These are phyloP conservation scores for Podila epigama DNA, from an alignment of 192 early-diverging fungal species.

Conservation along the genomic window DNA sequence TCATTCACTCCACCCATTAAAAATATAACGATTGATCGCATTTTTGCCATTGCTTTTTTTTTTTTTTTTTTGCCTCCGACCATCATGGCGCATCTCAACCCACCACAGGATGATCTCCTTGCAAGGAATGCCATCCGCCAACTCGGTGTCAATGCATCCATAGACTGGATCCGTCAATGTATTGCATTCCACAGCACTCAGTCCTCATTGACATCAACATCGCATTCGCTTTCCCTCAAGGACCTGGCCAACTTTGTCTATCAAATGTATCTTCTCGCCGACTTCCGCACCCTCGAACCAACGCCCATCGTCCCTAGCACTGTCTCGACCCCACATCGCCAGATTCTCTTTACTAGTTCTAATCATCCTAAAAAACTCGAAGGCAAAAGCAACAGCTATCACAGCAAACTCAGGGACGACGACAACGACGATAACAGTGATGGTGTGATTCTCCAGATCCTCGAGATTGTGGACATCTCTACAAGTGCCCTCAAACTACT, in stretches of 20 bases:
- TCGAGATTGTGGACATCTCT: slow-evolving; percentile 29
- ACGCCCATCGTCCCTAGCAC: slow-evolving; percentile 23
- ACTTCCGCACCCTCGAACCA: slow-evolving; percentile 28
- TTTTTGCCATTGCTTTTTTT: not conserved
- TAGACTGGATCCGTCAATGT: slow-evolving; percentile 47
- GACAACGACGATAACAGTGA: not conserved
- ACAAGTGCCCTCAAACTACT: slow-evolving; percentile 27
- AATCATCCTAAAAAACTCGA: too few species aligned
- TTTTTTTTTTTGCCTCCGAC: not conserved
- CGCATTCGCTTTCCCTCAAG: not conserved
- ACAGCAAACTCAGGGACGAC: not conserved
- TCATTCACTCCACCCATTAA: not conserved
- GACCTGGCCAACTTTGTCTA: slow-evolving; percentile 20
- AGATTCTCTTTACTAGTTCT: slow-evolving; percentile 7
- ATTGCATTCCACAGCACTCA: slow-evolving; percentile 12
- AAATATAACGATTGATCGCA: not conserved
- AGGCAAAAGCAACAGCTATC: too few species aligned
- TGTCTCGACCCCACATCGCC: slow-evolving; percentile 24
- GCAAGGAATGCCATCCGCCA: slow-evolving; percentile 27
- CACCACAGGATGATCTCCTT: slow-evolving; percentile 34
- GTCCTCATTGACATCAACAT: not conserved
- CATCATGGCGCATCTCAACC: slow-evolving; percentile 4
- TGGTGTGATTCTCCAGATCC: slow-evolving; percentile 37
- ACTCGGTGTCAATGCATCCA: slow-evolving; percentile 33
- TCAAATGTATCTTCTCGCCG: slow-evolving; percentile 45